Evolutionary conservation across 2,329 filamentous ascomycete genomes (phyloP).

Genomic region (Talaromyces sp.): DNA sequence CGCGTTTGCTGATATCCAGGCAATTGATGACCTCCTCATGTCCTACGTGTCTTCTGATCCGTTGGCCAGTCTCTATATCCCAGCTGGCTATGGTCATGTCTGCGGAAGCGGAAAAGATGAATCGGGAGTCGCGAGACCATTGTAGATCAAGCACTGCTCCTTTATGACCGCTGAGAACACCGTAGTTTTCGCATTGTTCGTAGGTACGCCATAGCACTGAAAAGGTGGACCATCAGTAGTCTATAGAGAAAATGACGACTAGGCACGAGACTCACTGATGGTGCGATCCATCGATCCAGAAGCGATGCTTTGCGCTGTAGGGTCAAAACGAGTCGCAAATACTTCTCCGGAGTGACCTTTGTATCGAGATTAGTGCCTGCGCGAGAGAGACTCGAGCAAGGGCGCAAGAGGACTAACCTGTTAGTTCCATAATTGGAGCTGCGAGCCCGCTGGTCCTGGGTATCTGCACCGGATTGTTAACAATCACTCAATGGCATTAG

Average conservation of each 20-base stretch:
- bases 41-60: conserved; percentile 86
- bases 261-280: conserved; percentile 60
- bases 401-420: conserved; percentile 52
- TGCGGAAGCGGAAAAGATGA: conserved; percentile 87
- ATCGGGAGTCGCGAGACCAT: conserved; percentile 92
- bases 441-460: conserved; percentile 77
- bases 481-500: neutral
- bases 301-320: conserved; percentile 80
- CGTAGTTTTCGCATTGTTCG: conserved; percentile 92
- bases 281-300: conserved; percentile 93
- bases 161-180: conserved; percentile 80
- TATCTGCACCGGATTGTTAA: conserved; percentile 50
- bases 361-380: neutral
- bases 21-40: conserved; percentile 96
- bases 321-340: conserved; percentile 86
- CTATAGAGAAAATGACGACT: neutral
- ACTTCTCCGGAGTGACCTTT: conserved; percentile 71
- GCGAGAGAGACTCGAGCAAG: neutral
- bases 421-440: conserved; percentile 90
- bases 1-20: conserved; percentile 80
- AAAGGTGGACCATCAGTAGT: neutral
- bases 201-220: conserved; percentile 90
- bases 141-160: conserved; percentile 88
- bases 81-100: conserved; percentile 92
- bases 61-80: conserved; percentile 86